A percentile compares a stretch with the other conserved stretches of the same genome.
phyloP scores from a whole-genome alignment of 306 rosid genomes.

The Sphenostylis stenocarpa region DNA sequence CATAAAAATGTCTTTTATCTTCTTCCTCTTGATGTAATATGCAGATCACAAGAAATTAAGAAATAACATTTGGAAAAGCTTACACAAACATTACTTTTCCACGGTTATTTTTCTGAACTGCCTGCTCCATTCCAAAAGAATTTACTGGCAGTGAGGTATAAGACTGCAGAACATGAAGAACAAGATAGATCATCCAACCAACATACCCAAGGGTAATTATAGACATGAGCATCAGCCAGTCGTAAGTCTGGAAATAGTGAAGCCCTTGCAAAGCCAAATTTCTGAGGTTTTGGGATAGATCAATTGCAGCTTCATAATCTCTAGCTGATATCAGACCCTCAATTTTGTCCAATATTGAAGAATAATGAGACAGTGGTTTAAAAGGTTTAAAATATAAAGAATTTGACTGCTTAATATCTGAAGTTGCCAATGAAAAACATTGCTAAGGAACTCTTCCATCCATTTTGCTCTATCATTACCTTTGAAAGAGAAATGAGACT shows the following conservation, averaged over 20 bases:
- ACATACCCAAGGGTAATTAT: constrained; percentile 78
- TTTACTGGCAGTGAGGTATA: constrained; percentile 68
- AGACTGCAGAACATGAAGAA: constrained; percentile 83
- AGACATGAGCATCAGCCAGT: constrained; percentile 92
- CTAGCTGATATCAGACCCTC: constrained; percentile 59
- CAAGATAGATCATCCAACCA: constrained; percentile 89
- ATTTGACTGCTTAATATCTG: constrained; percentile 70
- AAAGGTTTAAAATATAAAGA: constrained; percentile 79
- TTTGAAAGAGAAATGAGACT: background rate
- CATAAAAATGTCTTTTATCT: background rate
- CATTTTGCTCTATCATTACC: constrained; percentile 17
- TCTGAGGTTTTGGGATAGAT: constrained; percentile 65
- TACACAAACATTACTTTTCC: constrained; percentile 65
- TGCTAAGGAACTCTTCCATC: constrained; percentile 9
- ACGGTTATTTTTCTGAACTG: constrained; percentile 46
- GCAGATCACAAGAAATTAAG: constrained; percentile 27
- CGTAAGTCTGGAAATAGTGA: constrained; percentile 90
- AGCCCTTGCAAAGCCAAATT: constrained; percentile 85
- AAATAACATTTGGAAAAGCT: constrained; percentile 38
- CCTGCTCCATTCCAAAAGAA: constrained; percentile 49
- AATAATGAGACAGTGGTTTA: constrained; percentile 67
- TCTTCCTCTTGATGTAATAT: constrained; percentile 12
- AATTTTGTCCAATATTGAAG: constrained; percentile 63
- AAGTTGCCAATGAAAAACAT: constrained; percentile 56
- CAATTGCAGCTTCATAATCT: constrained; percentile 73